Evolutionary conservation across 805 yeast species (phyloP).

Genomic region (Pichia paraexigua): DNA sequence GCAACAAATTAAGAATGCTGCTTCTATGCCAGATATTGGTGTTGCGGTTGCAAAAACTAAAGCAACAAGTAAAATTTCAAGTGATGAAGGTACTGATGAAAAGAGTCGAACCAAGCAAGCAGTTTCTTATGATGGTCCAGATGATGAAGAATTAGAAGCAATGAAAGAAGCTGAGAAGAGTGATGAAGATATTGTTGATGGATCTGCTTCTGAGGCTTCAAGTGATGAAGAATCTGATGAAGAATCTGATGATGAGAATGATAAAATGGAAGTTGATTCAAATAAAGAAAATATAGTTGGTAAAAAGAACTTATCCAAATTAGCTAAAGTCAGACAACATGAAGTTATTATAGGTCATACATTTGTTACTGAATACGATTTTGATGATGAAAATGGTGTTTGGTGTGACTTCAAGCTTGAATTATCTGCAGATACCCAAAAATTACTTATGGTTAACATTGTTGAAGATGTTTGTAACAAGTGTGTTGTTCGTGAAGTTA

Average conservation of each 20-base stretch:
- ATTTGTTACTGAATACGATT: constrained; percentile 71
- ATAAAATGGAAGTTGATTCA: constrained; percentile 14
- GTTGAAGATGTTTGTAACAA: constrained; percentile 85
- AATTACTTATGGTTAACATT: constrained; percentile 93
- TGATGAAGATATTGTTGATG: constrained; percentile 54
- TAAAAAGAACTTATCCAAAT: constrained; percentile 37
- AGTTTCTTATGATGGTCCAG: constrained; percentile 90
- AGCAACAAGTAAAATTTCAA: constrained; percentile 31
- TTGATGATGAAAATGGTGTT: constrained; percentile 79
- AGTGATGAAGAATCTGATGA: constrained; percentile 38
- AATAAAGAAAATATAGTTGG: constrained; percentile 11
- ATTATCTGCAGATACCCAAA: constrained; percentile 78
- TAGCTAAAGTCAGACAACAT: constrained; percentile 78
- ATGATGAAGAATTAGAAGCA: constrained; percentile 88
- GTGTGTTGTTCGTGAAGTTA: constrained; percentile 88
- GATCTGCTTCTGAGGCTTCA: constrained; percentile 27
- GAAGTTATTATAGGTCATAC: constrained; percentile 69
- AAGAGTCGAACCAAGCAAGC: constrained; percentile 69
- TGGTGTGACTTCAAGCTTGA: constrained; percentile 92
- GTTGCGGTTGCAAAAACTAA: constrained; percentile 58
- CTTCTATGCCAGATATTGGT: constrained; percentile 56
- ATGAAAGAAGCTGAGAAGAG: constrained; percentile 79
- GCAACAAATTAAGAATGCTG: constrained; percentile 46
- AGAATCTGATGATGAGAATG: constrained; percentile 25
- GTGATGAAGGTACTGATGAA: constrained; percentile 31